These are phyloP conservation scores for Microsporum audouinii DNA, from an alignment of 2,329 filamentous ascomycete species.

Conservation along the genomic window DNA sequence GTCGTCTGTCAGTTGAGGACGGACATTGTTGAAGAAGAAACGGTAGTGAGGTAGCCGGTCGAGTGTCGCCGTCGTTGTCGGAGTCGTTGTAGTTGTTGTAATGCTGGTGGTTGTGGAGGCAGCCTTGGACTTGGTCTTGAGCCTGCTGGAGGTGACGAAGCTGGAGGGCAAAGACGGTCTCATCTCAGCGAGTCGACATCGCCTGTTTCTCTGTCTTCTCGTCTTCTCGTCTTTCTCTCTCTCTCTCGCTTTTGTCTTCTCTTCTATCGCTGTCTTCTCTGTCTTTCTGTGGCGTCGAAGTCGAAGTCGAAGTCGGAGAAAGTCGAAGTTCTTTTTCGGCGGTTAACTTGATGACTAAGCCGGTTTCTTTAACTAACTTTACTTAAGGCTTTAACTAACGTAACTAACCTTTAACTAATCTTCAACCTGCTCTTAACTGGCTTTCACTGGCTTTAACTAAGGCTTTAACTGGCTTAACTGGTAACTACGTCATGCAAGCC, in stretches of 20 bases:
- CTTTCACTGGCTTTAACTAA: neutral
- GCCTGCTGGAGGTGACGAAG: neutral
- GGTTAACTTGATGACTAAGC: neutral
- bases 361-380: neutral
- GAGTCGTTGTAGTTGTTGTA: neutral
- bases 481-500: neutral
- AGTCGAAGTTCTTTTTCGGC: neutral
- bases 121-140: neutral
- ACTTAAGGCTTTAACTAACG: neutral
- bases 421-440: neutral
- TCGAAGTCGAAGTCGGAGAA: neutral
- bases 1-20: conserved; percentile 1
- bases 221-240: neutral
- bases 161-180: neutral
- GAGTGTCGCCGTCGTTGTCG: neutral
- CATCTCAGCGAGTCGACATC: neutral
- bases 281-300: neutral
- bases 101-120: neutral
- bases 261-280: neutral
- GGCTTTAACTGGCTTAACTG: neutral
- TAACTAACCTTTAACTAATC: neutral
- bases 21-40: conserved; percentile 2
- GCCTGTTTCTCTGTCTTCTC: neutral
- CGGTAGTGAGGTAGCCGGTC: neutral
- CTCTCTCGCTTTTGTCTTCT: neutral